Evolutionary conservation across 2,329 filamentous ascomycete genomes (phyloP), one percentile per base, ranked within the genome.

Genomic region (Setomelanomma holmii): DNA sequence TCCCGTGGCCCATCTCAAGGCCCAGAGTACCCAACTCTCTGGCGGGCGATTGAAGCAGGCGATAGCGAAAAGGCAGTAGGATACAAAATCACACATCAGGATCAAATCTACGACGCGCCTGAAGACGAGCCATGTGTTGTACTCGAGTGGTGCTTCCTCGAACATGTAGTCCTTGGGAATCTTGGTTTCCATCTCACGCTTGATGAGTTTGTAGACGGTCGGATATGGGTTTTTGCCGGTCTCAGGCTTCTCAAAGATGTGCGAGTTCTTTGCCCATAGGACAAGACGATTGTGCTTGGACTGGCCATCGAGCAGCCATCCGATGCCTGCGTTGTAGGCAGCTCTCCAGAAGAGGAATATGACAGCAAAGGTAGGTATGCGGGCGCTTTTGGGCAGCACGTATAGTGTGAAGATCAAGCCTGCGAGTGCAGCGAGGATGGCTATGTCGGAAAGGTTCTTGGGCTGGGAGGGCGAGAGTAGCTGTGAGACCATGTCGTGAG

Each of bases 401-500:
- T 88, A 95, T 33, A 95, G 86, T 16, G 87, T 80, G 45, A 89
- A 74, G 62, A 96, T 88, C 69, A 96, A 90, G 45, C 85, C 77
- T 49, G 82, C 89, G 42, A 99, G 82, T 53, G 97, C 89, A 40
- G 82, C 82, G 51, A 99, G 82, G 59, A 99, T 92, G 53, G 89
- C 71, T 51, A 86, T 78, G 76, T 99, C 95, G 55, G 92, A 95
- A 34, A 96, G 74, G 73, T 98, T 98, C 82, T 99, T 99, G 46
- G 95, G 92, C 73, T 98, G 89, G 62, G 89, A 90, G 45, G 95
- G 95, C 67, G 96, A 95, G 65, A 99, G 86, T 49, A 99, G 84
- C 78, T 98, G 95, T 45, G 93, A 96, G 65, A 99, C 93, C 95
- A 99, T 98, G 78, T 99, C 95, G 81, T 97, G 92, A 50, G 95